Evolutionary conservation across 352 stramenopile species (phyloP).

Genomic region (Globisporangium irregulare): DNA sequence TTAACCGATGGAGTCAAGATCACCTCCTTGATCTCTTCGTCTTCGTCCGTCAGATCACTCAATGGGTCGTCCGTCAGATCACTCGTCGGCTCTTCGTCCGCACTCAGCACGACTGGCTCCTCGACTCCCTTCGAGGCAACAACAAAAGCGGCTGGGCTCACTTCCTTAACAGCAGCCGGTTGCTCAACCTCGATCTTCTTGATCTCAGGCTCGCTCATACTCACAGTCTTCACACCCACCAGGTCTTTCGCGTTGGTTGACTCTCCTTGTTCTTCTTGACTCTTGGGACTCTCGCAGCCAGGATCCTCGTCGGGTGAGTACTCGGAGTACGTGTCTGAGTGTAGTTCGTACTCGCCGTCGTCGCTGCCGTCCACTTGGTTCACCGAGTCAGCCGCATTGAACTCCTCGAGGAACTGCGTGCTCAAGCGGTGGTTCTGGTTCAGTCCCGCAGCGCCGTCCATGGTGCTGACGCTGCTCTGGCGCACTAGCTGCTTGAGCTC

Average conservation of each 20-base stretch:
- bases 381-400: background rate
- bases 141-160: background rate
- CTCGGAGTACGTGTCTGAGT: conserved; percentile 11
- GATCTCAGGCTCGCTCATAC: background rate
- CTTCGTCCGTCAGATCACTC: background rate
- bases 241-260: background rate
- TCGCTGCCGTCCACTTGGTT: background rate
- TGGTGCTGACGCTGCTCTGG: background rate
- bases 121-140: background rate
- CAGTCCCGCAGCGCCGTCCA: background rate
- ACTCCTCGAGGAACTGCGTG: conserved; percentile 12
- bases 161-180: background rate
- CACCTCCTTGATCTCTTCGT: background rate
- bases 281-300: conserved; percentile 7
- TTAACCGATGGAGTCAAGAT: background rate
- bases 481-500: conserved; percentile 3
- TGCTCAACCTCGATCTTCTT: background rate
- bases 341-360: background rate
- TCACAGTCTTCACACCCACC: background rate
- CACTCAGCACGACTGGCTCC: background rate
- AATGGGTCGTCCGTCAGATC: background rate
- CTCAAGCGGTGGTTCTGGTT: conserved; percentile 9
- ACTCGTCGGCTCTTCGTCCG: background rate
- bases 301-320: conserved; percentile 6
- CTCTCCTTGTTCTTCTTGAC: background rate